Conservation (phyloP, 129 eudicot genomes). For the Chrysanthemum seticuspe region DNA sequence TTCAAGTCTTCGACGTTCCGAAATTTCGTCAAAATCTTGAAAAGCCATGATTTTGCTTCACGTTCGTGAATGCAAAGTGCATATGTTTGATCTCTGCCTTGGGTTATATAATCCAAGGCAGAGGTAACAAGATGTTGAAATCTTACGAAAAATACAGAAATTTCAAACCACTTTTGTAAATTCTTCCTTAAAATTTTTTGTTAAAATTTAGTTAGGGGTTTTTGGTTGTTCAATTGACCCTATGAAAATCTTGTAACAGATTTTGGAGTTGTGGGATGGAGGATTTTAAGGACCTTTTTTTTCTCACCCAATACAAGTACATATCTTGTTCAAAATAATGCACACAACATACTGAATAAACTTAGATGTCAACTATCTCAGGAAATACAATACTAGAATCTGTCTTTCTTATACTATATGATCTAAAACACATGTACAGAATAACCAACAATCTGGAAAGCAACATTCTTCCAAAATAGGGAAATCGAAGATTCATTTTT, state of each 20-base stretch:
- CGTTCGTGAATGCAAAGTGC: conserved; percentile 15
- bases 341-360: no score
- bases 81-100: conserved; percentile 55
- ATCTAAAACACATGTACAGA: no score
- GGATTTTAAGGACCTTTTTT: conserved; percentile 35
- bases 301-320: conserved; percentile 23
- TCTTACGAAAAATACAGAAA: conserved; percentile 8
- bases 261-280: conserved; percentile 28
- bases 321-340: background rate
- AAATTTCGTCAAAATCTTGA: conserved; percentile 70
- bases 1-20: conserved; percentile 46
- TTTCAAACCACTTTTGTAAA: background rate
- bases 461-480: background rate
- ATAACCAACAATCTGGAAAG: background rate
- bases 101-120: conserved; percentile 66
- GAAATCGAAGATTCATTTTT: conserved; percentile 15
- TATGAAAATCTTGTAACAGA: conserved; percentile 23
- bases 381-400: no score
- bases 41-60: conserved; percentile 55
- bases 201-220: conserved; percentile 20
- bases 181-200: background rate
- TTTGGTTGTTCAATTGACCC: conserved; percentile 24
- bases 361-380: no score
- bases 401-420: no score
- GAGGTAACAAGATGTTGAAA: conserved; percentile 28